Base-by-base conservation (phyloP, 352 stramenopile genomes). In the Chrysophaeum taylorii region DNA sequence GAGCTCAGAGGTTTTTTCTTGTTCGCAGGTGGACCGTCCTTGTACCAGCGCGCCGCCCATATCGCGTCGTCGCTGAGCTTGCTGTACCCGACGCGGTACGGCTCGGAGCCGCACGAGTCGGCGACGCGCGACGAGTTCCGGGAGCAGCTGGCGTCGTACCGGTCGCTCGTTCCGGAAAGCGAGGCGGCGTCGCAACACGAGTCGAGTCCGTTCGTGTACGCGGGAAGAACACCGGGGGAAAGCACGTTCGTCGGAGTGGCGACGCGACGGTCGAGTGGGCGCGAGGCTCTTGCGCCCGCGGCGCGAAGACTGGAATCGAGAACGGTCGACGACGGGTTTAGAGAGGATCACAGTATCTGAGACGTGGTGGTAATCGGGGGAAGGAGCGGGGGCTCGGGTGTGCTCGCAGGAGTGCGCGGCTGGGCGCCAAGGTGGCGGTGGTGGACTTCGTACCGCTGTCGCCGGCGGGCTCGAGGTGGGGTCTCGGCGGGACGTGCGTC, bases 381-480 rank as follows among this genome's bases (percentile, higher is more conserved):
- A n/a, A 29, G 43, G 43, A 12, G 80, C 76, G 15, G 76, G 76
- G 1, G 89, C 93, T 27, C 84, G 98, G 63, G 93, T 93, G 16
- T 93, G 87, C 62, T 93, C 93, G 31, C 97, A 98, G 77, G 91
- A 97, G 76, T 93, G 92, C 4, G 85, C 91, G 79, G 64, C 87
- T 94, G 42, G 92, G 93, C 61, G 89, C 93, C 71, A 95, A 93
- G 62, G 94, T 98, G 45, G 91, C 90, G 4, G 84, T 97, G 53
- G 83, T 98, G 39, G 95, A 98, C 82, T 98, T 95, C 79, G 94
- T 94, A 35, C 90, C 92, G 67, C 89, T 88, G 15, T 96, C 86
- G 50, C 89, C 89, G 0, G 71, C 76, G 33, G 83, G 83, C 71
- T 83, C 80, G 21, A 81, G 74, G 14, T 89, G 83, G 83, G 83